phyloP scores from a whole-genome alignment of 176 grass and related monocot genomes.

The Paspalum notatum region DNA sequence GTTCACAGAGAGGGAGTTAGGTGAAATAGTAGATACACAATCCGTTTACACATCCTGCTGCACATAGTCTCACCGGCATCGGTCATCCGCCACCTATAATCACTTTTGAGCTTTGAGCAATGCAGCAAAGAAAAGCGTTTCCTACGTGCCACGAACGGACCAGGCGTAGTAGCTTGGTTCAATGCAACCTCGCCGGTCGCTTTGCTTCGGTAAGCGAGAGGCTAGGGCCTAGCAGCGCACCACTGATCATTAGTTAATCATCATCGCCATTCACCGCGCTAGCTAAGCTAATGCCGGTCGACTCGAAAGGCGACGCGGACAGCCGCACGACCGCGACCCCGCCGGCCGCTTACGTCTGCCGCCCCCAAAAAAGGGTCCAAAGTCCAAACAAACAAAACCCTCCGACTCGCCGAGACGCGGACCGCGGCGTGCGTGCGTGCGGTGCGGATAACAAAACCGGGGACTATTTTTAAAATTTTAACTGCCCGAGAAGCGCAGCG shows the following conservation, averaged over 20 bases:
- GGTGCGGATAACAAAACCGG: slow-evolving; percentile 1
- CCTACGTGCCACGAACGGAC: neutral
- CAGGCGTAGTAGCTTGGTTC: neutral
- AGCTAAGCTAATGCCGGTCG: slow-evolving; percentile 43
- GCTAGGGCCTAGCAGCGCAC: neutral
- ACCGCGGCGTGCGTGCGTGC: no score
- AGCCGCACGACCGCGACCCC: neutral
- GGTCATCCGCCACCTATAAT: no score
- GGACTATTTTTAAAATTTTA: no score
- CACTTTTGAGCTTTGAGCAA: no score
- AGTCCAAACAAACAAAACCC: no score
- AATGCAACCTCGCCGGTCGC: neutral
- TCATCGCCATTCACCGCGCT: neutral
- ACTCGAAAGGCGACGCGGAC: slow-evolving; percentile 54
- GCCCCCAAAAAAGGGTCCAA: neutral
- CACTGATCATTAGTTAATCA: slow-evolving; percentile 44
- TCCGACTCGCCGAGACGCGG: neutral
- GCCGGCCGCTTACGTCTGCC: neutral
- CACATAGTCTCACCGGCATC: no score
- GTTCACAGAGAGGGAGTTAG: no score
- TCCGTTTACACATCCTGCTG: no score
- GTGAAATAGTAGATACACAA: no score
- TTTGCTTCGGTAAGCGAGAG: slow-evolving; percentile 27
- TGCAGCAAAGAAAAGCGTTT: no score
- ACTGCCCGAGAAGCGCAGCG: no score